Base-by-base conservation (phyloP, 2,329 filamentous ascomycete species). In the Juglanconis juglandina region DNA sequence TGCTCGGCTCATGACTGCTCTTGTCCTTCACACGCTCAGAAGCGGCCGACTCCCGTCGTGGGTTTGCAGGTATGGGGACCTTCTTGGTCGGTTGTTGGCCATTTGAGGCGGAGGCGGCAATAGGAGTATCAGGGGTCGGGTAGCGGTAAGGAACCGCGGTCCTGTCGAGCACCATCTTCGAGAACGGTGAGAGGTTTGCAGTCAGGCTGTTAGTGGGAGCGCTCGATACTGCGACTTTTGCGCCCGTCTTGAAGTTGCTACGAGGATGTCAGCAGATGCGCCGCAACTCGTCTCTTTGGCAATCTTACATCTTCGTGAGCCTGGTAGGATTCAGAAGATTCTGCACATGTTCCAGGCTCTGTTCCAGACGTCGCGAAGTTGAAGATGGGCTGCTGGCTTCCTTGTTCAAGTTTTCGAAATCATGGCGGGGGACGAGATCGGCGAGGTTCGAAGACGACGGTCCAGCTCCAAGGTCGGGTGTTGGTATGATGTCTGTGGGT, bases 281-380 rank as follows among this genome's bases (percentile, higher is more conserved):
- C 47, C 56, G 3, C 17, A 14, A 11, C 11, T 41, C 34, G 32
- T 47, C 35, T 24, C 30, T 17, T 9, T 3, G 37, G 30, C 41
- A 42, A 55, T 68, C 79, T 71, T 75, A 90, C 88, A 85, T 91
- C 68, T 88, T 77, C 9, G 89, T 88, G 64, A 90, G 78, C 63
- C 87, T 87, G n/a, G 87, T 83, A 1, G 87, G 83, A 69, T 87
- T 86, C 59, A 97, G 74, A 46, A 96, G 82, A 64, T 87, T 86
- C 60, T 91, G 84, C 35, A 97, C 79, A 71, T 94, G 87, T 67
- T 89, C 83, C 50, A 93, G 80, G 10, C 87, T 88, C 66, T 88
- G 86, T 66, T 90, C 87, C 51, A 93, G 77, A 64, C 86, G 84
- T 69, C 84, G 83, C 24, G 89, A 87, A 35, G 81, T 80, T 48